phyloP scores from a whole-genome alignment of 208 protist species.

The Acanthamoeba rhysodes region DNA sequence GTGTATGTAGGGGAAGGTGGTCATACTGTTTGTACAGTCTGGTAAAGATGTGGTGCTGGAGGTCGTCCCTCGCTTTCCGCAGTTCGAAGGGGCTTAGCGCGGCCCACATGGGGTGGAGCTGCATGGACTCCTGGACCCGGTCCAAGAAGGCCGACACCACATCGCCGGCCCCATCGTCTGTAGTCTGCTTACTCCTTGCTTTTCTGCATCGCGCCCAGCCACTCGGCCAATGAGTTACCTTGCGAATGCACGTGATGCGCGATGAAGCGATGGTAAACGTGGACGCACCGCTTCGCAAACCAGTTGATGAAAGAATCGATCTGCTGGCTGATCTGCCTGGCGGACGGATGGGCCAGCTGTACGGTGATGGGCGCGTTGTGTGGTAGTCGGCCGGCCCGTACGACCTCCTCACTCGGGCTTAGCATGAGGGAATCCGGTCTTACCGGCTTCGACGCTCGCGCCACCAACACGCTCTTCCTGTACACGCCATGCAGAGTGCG shows the following conservation, averaged over 20 bases:
- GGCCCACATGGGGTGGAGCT: conserved; percentile 71
- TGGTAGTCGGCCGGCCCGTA: background rate
- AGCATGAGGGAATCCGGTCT: background rate
- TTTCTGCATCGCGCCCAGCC: background rate
- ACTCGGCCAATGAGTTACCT: background rate
- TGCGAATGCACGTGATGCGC: no score
- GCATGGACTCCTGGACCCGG: conserved; percentile 63
- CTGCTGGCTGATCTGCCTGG: conserved; percentile 34
- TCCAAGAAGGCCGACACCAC: conserved; percentile 65
- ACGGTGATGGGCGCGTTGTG: conserved; percentile 25
- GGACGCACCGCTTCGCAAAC: conserved; percentile 28
- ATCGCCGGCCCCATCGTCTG: background rate
- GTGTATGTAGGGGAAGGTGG: background rate
- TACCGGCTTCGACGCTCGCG: conserved; percentile 26
- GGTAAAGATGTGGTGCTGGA: conserved; percentile 46
- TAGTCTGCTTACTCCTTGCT: background rate
- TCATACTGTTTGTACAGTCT: conserved; percentile 23
- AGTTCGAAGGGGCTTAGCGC: conserved; percentile 6
- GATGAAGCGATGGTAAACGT: background rate
- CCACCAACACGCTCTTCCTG: conserved; percentile 61
- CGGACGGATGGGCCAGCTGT: conserved; percentile 56
- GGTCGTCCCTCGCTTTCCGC: conserved; percentile 39
- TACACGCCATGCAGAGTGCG: background rate
- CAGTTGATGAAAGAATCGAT: conserved; percentile 56
- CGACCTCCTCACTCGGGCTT: background rate